Evolutionary conservation across 1,284 basidiomycete species (phyloP), one percentile per base, ranked within the genome.

Genomic region (Thecaphora frezii): DNA sequence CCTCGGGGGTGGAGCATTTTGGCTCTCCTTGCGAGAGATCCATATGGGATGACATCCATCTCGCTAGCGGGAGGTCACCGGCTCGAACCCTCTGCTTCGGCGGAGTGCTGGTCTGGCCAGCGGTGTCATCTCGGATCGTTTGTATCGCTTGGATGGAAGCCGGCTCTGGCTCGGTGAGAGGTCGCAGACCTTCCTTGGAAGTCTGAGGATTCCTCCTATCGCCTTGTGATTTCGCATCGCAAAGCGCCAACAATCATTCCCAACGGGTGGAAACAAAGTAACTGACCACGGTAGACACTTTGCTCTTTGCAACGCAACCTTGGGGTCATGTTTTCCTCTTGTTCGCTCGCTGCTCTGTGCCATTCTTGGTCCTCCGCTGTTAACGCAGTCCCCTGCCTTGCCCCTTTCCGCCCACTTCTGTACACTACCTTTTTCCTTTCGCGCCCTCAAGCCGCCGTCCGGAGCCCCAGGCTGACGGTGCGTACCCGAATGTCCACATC

Each of bases 171-270:
- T 57, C 54, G 65, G 74, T 78, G 76, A 78, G 76, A 74, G 76
- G 66, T 69, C 64, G 58, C 69, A 75, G 74, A 77, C 76, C 76
- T 78, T 78, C 76, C 76, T 78, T 78, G 76, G 76, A 78, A 77
- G 76, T 78, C 76, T 76, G 76, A 78, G 71, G 66, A 51, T 59
- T 40, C 41, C 49, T 42, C 46, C 30, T n/a, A n/a, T n/a, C n/a
- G 14, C 26, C 37, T 41, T 37, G 16, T 26, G 12, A 25, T 38
- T 14, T 56, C 40, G 44, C 48, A n/a, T n/a, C n/a, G n/a, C n/a
- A n/a, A n/a, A n/a, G n/a, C n/a, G n/a, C n/a, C n/a, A n/a, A n/a
- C n/a, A n/a, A n/a, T n/a, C n/a, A n/a, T n/a, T n/a, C n/a, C n/a
- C n/a, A n/a, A n/a, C n/a, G n/a, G n/a, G n/a, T n/a, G n/a, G n/a